Evolutionary conservation across 1,284 basidiomycete genomes (phyloP), one percentile per base, ranked within the genome.

Genomic region (Leccinum fuscescens): DNA sequence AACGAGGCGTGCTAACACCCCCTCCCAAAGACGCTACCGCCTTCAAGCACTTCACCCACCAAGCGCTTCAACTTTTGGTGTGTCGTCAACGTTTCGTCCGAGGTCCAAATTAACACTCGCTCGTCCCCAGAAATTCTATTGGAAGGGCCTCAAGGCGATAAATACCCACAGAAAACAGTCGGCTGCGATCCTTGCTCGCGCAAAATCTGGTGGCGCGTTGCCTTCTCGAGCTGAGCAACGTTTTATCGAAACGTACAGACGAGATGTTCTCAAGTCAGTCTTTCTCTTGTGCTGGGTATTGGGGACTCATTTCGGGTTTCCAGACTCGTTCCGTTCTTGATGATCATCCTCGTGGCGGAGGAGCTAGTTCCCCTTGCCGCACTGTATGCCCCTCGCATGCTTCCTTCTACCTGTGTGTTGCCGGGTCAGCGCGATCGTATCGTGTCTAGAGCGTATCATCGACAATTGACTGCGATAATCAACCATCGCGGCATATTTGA

Each of bases 331-430:
- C 91, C 93, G 0, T 95, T 95, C 76, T 69, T 93, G 11, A 69
- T 92, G 64, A 87, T 93, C 60, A 80, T 93, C 46, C 72, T 92
- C 31, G 76, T 93, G 20, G 76, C 92, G 3, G 93, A 95, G 72
- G 93, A 95, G 73, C 74, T 92, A 50, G 84, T 95, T 61, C 93
- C 93, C 9, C 80, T 95, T 61, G 84, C 94, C 62, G 92, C 92
- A 31, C 84, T 95, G 64, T 95, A 92, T 71, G 88, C 86, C n/a
- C 93, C 93, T 2, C 85, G 83, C 68, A 82, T 94, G 76, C 84
- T 95, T 33, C 93, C 93, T 1, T 94, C 92, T 3, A 94, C 93
- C 2, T 94, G 92, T 69, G 82, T 94, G 60, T 80, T 95, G n/a
- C 91, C 93, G 0, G 88, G 88, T 27, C 93, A 95, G 76, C 83